Evolutionary conservation across 768 basidiomycete species (phyloP), one percentile per base, ranked within the genome.

Genomic region (Saitozyma sp.): DNA sequence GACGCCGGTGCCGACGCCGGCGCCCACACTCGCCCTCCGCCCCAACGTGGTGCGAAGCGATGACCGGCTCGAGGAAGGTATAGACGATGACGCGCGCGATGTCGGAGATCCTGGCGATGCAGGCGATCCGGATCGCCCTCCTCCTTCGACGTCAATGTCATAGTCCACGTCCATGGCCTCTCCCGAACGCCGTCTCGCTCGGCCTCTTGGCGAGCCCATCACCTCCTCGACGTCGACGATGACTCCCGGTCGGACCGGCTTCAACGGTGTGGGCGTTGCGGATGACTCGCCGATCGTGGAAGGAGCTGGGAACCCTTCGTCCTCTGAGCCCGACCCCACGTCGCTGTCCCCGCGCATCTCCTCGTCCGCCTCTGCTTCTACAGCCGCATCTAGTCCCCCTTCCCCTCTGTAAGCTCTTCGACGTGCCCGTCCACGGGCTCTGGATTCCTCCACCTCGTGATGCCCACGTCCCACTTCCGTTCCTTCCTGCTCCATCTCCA

Each of bases 61-160:
- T 7, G 70, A 71, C n/a, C 66, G 49, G 3, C 68, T 64, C 6
- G 73, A 74, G 11, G 73, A 71, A 16, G 70, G 70, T 6, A 70
- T 63, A n/a, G 64, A 67, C 9, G 73, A 71, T 8, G 61, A 63
- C 8, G 67, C 62, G 1, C 49, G 46, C 13, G 70, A 71, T 29
- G 46, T 48, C 19, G 68, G 62, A 3, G 65, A 62, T 48, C 37
- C 38, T 38, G 17, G 29, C 2, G 48, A 19, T 16, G n/a, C 11
- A 9, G 39, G 45, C 11, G 49, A 19, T 43, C 39, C 4, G 48
- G 29, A 8, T 57, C 48, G 14, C 6, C 57, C n/a, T 59, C 46
- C 46, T 37, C 39, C 9, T 39, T 38, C 9, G 19, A 17, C 37
- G 59, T 39, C 29, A 6, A 16, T 9, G 14, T 16, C 13, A 4